Percentiles rank a stretch among this genome's conserved stretches.
Evolutionary conservation across 768 basidiomycete genomes (phyloP).

Genomic region (Xerocomellus dryophilus): DNA sequence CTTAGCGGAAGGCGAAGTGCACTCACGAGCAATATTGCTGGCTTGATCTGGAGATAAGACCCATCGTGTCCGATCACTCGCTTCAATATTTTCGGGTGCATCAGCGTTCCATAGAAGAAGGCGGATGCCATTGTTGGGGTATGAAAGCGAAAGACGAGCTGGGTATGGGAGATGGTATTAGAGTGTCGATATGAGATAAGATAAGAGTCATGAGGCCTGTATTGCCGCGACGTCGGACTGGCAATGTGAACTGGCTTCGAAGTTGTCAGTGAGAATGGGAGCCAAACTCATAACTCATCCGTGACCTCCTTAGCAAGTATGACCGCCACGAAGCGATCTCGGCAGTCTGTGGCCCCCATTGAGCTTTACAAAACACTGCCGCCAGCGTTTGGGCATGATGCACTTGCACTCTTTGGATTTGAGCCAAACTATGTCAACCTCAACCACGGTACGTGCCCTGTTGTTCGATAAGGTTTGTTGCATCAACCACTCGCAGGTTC

Average conservation of each 20-base stretch:
- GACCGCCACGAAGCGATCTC: conserved; percentile 1
- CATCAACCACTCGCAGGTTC: conserved; percentile 42
- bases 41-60: conserved; percentile 58
- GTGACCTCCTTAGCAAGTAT: neutral
- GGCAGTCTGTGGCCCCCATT: neutral
- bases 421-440: conserved; percentile 60
- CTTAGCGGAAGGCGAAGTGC: neutral
- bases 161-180: neutral
- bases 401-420: conserved; percentile 54
- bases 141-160: neutral
- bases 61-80: conserved; percentile 74
- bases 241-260: too few species aligned
- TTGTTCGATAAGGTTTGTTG: neutral
- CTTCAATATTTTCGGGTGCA: conserved; percentile 80
- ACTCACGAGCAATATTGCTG: conserved; percentile 71
- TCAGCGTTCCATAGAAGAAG: conserved; percentile 89
- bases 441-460: conserved; percentile 51
- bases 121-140: conserved; percentile 39
- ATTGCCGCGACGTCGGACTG: too few species aligned
- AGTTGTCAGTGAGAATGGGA: too few species aligned
- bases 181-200: neutral
- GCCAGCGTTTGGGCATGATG: conserved; percentile 53
- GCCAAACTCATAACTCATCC: too few species aligned
- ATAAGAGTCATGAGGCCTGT: neutral
- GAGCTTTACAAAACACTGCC: conserved; percentile 28